Percentiles rank a stretch among this genome's conserved stretches.
Evolutionary conservation across 306 rosid genomes (phyloP).

Genomic region (Canavalia ensiformis): DNA sequence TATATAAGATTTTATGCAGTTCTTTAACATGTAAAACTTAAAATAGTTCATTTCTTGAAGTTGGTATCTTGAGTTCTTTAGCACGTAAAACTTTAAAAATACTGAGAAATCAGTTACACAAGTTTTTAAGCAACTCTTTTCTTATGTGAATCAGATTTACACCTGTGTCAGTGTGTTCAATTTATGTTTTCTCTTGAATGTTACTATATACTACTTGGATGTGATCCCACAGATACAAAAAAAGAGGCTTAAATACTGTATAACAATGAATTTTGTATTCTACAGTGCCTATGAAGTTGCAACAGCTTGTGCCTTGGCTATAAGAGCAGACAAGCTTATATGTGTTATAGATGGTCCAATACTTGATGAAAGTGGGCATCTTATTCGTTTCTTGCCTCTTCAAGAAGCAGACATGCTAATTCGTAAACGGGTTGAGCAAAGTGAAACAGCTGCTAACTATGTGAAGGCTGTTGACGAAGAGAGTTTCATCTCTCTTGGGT

Average conservation of each 20-base stretch:
- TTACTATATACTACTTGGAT: conserved; percentile 8
- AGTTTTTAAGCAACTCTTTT: background rate
- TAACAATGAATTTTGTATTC: conserved; percentile 45
- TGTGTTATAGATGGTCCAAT: conserved; percentile 84
- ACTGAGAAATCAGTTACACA: background rate
- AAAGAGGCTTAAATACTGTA: conserved; percentile 23
- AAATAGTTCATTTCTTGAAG: background rate
- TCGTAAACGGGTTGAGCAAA: conserved; percentile 72
- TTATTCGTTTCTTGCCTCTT: conserved; percentile 73
- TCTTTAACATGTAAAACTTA: background rate
- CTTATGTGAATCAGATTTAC: conserved; percentile 5
- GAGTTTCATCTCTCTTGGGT: conserved; percentile 49
- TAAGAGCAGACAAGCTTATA: conserved; percentile 80
- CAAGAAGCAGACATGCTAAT: conserved; percentile 81
- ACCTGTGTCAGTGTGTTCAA: conserved; percentile 6
- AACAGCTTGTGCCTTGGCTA: conserved; percentile 81
- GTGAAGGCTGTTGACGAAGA: conserved; percentile 73
- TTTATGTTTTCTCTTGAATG: conserved; percentile 9
- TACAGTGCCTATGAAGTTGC: conserved; percentile 85
- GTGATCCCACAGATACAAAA: background rate
- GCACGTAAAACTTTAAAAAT: background rate
- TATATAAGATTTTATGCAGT: background rate
- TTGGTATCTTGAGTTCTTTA: background rate
- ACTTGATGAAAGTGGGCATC: conserved; percentile 72
- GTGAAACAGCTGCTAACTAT: conserved; percentile 82